Evolutionary conservation across 371 early-diverging fungal species (phyloP).

Genomic region (Mortierella sp.): DNA sequence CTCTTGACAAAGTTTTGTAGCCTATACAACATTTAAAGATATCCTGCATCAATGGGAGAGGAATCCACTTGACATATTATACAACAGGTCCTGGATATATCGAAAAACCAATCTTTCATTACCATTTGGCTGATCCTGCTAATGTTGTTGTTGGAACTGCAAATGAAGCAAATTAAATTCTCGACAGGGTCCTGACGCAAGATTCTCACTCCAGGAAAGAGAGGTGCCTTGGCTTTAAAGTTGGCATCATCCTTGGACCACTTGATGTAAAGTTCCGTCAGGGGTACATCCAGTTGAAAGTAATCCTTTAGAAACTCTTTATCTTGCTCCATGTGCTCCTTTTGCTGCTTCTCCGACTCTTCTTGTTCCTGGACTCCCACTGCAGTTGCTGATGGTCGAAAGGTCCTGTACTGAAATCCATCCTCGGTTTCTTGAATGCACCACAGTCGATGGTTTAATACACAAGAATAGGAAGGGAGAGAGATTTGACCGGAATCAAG

Average conservation of each 20-base stretch:
- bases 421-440: constrained; percentile 22
- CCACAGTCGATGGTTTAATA: constrained; percentile 45
- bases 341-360: constrained; percentile 6
- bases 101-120: not conserved
- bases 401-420: constrained; percentile 51
- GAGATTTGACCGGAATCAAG: constrained; percentile 39
- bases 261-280: constrained; percentile 70
- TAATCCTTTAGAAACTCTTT: constrained; percentile 68
- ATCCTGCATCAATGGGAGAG: not conserved
- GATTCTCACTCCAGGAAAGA: constrained; percentile 83
- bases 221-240: constrained; percentile 68
- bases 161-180: constrained; percentile 94
- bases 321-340: constrained; percentile 15
- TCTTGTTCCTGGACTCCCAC: constrained; percentile 7
- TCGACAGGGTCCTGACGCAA: constrained; percentile 91
- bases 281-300: constrained; percentile 81
- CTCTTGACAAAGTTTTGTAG: constrained; percentile 72
- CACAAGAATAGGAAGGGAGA: constrained; percentile 41
- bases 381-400: constrained; percentile 40
- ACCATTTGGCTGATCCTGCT: constrained; percentile 94
- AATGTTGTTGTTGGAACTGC: constrained; percentile 97
- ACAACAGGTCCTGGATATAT: not conserved
- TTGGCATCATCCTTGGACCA: constrained; percentile 80
- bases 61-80: not conserved
- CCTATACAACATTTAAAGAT: constrained; percentile 52